Base-by-base conservation (phyloP, 2,329 filamentous ascomycete genomes). In the Clonostachys sp. region DNA sequence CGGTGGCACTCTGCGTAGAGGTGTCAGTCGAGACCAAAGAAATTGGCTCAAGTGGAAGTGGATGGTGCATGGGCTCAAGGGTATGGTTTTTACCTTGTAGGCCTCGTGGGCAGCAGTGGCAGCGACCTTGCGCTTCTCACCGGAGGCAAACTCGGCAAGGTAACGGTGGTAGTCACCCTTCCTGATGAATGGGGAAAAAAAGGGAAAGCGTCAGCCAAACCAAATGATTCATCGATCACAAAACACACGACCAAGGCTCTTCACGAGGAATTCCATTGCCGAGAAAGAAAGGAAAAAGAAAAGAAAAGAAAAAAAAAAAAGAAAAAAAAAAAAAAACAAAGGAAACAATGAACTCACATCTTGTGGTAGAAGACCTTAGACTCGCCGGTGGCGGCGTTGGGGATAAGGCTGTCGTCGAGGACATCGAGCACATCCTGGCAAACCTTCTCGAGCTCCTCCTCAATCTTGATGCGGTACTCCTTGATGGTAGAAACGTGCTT, bases 351-450 rank as follows among this genome's bases (percentile, higher is more conserved):
- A 51, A 56, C 50, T 56, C 78, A 96, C 92, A 97, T 97, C 86
- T 97, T 97, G 87, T 96, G 91, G 81, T 97, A 97, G 76, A 97
- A 97, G 70, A 97, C 92, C 86, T 96, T 97, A 72, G 91, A 96
- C 82, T 97, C 92, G 77, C 92, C 92, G 58, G 89, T 87, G 75
- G 94, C 87, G 67, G 92, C 92, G 75, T 94, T 92, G 73, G 91
- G 91, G 68, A 97, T 97, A 65, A 97, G 81, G 68, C 84, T 86
- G 66, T 96, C 80, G 71, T 96, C 91, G 57, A 97, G 81, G 61
- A 97, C 92, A 63, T 96, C 87, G 60, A 97, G 87, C 60, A 96
- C 90, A 78, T 97, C 92, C 78, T 96, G 85, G 84, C 92, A 97
- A 74, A 96, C 90, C 79, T 91, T 89, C 83, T 94, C 92, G 62